phyloP scores from a whole-genome alignment of 441 rosid genomes.

The Pelargonium myrrhifolium region DNA sequence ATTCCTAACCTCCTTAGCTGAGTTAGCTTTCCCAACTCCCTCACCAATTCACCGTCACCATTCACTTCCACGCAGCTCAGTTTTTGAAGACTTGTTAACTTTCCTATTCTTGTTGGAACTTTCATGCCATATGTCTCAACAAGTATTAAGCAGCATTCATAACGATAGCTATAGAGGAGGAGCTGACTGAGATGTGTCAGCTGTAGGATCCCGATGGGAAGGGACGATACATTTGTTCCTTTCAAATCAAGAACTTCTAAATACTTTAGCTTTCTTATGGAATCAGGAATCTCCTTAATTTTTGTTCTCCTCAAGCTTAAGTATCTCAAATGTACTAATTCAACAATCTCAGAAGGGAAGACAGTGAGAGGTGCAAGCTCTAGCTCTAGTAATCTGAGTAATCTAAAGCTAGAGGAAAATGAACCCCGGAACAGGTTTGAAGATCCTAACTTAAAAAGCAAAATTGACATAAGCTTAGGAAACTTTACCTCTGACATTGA shows the following conservation, averaged over 20 bases:
- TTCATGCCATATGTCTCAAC: conserved; percentile 2
- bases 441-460: not conserved
- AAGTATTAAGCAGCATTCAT: not conserved
- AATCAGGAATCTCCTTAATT: not conserved
- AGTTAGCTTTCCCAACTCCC: conserved; percentile 13
- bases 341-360: not conserved
- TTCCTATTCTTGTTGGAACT: conserved; percentile 9
- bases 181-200: conserved; percentile 13
- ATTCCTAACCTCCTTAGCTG: conserved; percentile 12
- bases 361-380: conserved; percentile 11
- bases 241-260: conserved; percentile 14
- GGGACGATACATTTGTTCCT: conserved; percentile 5
- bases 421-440: not conserved
- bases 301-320: conserved; percentile 11
- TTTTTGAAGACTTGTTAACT: conserved; percentile 10
- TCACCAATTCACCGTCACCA: conserved; percentile 3
- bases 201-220: conserved; percentile 12
- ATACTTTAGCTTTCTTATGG: conserved; percentile 17
- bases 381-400: conserved; percentile 11
- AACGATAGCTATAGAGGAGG: not conserved
- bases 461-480: not conserved
- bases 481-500: not conserved
- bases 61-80: conserved; percentile 11
- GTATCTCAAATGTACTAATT: conserved; percentile 3
- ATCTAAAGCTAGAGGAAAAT: conserved; percentile 1